A percentile compares a stretch with the other conserved stretches of the same genome.
Evolutionary conservation across 345 rosid species (phyloP).

Genomic region (Linum trigynum): DNA sequence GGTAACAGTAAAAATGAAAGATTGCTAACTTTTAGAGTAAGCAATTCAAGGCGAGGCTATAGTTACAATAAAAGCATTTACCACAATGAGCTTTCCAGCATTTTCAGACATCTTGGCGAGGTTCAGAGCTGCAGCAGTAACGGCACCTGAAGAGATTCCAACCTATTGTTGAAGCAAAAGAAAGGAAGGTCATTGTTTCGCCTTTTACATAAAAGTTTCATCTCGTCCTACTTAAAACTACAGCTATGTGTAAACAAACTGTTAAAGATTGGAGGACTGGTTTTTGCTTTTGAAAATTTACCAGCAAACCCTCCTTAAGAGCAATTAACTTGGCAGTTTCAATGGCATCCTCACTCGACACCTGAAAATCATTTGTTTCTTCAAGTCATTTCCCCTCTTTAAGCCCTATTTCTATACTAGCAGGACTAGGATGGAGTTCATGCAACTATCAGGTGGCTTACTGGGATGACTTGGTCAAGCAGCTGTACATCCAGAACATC

Average conservation of each 20-base stretch:
- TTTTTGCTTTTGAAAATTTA: slow-evolving; percentile 20
- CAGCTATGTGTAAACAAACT: neutral
- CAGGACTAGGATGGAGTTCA: neutral
- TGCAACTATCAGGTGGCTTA: slow-evolving; percentile 11
- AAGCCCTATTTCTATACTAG: neutral
- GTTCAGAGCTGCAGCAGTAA: slow-evolving; percentile 66
- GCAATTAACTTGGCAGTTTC: slow-evolving; percentile 73
- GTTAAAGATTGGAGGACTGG: neutral
- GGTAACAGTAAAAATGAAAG: too few species aligned
- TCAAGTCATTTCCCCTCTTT: neutral
- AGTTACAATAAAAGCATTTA: slow-evolving; percentile 13
- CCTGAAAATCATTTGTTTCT: slow-evolving; percentile 16
- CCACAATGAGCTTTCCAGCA: slow-evolving; percentile 79
- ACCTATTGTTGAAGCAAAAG: slow-evolving; percentile 32
- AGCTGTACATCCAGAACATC: slow-evolving; percentile 28
- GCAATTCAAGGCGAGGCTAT: too few species aligned
- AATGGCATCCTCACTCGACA: slow-evolving; percentile 75
- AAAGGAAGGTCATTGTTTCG: neutral
- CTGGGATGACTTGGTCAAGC: slow-evolving; percentile 46
- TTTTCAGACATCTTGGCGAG: slow-evolving; percentile 77
- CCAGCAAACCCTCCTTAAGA: slow-evolving; percentile 79
- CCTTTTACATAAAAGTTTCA: neutral
- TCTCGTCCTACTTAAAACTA: too few species aligned
- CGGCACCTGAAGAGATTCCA: slow-evolving; percentile 93
- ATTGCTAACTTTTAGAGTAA: too few species aligned